Evolutionary conservation across 108 stramenopile genomes (phyloP).

Genomic region (Stephanodiscus triporus): DNA sequence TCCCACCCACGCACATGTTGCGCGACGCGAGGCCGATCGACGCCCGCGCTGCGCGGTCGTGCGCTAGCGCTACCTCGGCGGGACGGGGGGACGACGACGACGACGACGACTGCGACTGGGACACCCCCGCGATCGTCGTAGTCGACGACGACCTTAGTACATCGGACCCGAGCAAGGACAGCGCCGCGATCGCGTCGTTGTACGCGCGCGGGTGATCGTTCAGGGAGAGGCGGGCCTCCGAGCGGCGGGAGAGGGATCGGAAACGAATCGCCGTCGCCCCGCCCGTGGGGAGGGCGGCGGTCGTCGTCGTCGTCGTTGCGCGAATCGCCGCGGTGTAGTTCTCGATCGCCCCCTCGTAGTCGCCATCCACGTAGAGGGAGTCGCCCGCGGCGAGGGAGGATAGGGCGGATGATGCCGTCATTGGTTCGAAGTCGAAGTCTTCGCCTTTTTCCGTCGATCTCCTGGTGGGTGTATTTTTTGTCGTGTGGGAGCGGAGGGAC

Average conservation of each 20-base stretch:
- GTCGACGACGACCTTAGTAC: too few relatives aligned
- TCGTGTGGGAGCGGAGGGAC: too few relatives aligned
- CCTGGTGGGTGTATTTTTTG: too few relatives aligned
- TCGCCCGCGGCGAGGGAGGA: slow-evolving; percentile 55
- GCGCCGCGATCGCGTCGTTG: slow-evolving; percentile 69
- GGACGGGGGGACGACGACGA: slow-evolving; percentile 24
- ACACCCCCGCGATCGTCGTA: slow-evolving; percentile 62
- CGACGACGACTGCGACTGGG: too few relatives aligned
- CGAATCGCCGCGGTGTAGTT: slow-evolving; percentile 74
- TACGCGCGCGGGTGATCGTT: slow-evolving; percentile 65
- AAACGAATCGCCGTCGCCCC: slow-evolving; percentile 30
- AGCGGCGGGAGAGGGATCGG: slow-evolving; percentile 65
- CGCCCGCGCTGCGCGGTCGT: slow-evolving; percentile 27
- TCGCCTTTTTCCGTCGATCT: too few relatives aligned
- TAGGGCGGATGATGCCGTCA: slow-evolving; percentile 7
- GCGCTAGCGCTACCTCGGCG: slow-evolving; percentile 32
- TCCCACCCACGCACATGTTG: slow-evolving; percentile 10
- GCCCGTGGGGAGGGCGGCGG: not conserved
- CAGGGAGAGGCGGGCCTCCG: slow-evolving; percentile 64
- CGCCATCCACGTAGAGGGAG: slow-evolving; percentile 70
- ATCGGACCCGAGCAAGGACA: slow-evolving; percentile 46
- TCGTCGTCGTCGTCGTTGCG: slow-evolving; percentile 52
- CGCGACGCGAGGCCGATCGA: not conserved
- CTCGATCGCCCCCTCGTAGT: slow-evolving; percentile 61
- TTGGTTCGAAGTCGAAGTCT: slow-evolving; percentile 8